Evolutionary conservation across 2,329 filamentous ascomycete genomes (phyloP).

Genomic region (Monilinia vaccinii-corymbosi): DNA sequence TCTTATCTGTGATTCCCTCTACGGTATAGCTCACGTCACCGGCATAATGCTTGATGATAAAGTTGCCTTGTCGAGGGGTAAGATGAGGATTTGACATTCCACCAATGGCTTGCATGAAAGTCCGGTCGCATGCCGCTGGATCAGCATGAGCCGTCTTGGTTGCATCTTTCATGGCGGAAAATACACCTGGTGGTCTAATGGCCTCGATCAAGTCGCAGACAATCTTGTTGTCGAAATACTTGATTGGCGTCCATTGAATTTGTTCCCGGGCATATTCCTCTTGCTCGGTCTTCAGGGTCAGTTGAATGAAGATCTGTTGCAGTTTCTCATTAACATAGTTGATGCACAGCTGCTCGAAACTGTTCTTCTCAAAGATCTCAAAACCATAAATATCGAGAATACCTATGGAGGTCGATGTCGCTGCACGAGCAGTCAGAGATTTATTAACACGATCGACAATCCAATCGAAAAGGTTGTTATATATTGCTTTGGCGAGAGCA

Average conservation of each 20-base stretch:
- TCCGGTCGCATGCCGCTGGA: slow-evolving; percentile 85
- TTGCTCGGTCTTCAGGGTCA: slow-evolving; percentile 93
- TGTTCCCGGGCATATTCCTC: slow-evolving; percentile 94
- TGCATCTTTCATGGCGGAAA: slow-evolving; percentile 93
- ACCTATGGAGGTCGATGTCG: slow-evolving; percentile 76
- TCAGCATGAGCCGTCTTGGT: slow-evolving; percentile 98
- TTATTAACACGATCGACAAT: slow-evolving; percentile 88
- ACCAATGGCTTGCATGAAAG: slow-evolving; percentile 88
- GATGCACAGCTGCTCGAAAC: slow-evolving; percentile 97
- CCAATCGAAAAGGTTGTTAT: slow-evolving; percentile 97
- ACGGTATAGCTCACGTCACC: slow-evolving; percentile 93
- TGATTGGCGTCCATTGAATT: slow-evolving; percentile 98
- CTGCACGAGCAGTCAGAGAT: slow-evolving; percentile 70
- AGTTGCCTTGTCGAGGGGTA: slow-evolving; percentile 84
- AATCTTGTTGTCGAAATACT: slow-evolving; percentile 99
- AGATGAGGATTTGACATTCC: slow-evolving; percentile 88
- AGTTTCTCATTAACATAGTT: slow-evolving; percentile 99
- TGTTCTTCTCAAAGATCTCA: slow-evolving; percentile 98
- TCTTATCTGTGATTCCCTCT: slow-evolving; percentile 98
- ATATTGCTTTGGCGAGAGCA: slow-evolving; percentile 89
- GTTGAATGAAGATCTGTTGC: slow-evolving; percentile 97
- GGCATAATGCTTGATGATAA: slow-evolving; percentile 98
- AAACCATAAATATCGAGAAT: slow-evolving; percentile 99
- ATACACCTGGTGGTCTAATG: slow-evolving; percentile 79
- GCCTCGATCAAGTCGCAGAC: slow-evolving; percentile 97